Evolutionary conservation across 1,284 basidiomycete genomes (phyloP), one percentile per base, ranked within the genome.

Genomic region (Quambalaria eucalypti): DNA sequence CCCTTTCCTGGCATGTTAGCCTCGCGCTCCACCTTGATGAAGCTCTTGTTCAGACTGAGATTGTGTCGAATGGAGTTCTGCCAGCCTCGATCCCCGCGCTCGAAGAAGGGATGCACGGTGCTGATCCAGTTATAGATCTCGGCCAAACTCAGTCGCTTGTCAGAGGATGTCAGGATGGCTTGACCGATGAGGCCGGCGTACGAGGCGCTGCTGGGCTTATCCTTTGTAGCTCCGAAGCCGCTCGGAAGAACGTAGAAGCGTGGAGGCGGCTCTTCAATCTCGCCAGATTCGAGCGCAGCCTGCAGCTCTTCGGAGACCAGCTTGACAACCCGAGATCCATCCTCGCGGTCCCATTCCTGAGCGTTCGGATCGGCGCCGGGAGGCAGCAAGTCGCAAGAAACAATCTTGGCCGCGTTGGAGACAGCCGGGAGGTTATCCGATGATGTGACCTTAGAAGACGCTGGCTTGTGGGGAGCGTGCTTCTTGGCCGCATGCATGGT

Each of bases 111-210:
- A 76, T 90, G 92, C 4, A 89, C 88, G 38, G 87, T 88, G 57
- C 88, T 89, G 69, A 98, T 93, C 82, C 85, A 98, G 69, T 88
- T 85, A 73, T 97, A 97, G 60, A 98, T 93, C 74, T 97, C 91
- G 68, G 92, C 89, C 25, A 97, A 80, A 0, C 90, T 90, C 30
- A 97, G 82, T 36, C 87, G 85, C 65, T 89, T 87, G 36, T 86
- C 83, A 0, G 84, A 82, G 1, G 88, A 90, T 12, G 88, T 86
- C 55, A 92, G 80, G 60, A 97, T 86, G 6, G 93, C 93, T 67
- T 92, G 90, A 4, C 93, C 93, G 61, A 98, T 91, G 51, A 97
- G 83, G 4, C 90, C 92, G 2, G 93, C 92, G 70, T 97, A 97
- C 1, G 90, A 91, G 28, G 69, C 71, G 1, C 64, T 60, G 42